Evolutionary conservation across 352 stramenopile genomes (phyloP).

Genomic region (Phytopythium mirpurense): DNA sequence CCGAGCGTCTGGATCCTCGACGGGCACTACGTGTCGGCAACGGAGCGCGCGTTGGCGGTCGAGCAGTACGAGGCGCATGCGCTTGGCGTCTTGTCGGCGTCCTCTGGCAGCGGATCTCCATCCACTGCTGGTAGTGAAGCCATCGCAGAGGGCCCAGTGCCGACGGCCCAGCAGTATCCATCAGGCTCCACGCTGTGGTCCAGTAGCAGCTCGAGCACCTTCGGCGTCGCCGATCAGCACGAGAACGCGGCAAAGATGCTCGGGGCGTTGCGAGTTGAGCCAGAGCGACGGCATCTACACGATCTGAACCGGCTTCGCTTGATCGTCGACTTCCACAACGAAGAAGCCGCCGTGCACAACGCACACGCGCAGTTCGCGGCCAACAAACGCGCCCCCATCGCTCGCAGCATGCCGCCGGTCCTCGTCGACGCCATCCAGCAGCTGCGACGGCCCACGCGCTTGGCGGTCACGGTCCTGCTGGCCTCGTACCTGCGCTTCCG

Average conservation of each 20-base stretch:
- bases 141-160: no score
- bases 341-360: conserved; percentile 42
- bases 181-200: neutral
- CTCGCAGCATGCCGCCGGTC: conserved; percentile 27
- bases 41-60: conserved; percentile 31
- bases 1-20: conserved; percentile 58
- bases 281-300: neutral
- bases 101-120: neutral
- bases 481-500: conserved; percentile 35
- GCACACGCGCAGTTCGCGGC: conserved; percentile 35
- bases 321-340: conserved; percentile 41
- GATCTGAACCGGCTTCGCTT: conserved; percentile 36
- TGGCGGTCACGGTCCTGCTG: conserved; percentile 35
- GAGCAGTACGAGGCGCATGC: conserved; percentile 38
- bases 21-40: conserved; percentile 42
- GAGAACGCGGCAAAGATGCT: conserved; percentile 10
- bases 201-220: neutral
- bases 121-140: no score
- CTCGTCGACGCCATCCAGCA: conserved; percentile 23
- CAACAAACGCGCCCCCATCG: conserved; percentile 23
- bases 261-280: conserved; percentile 6
- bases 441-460: conserved; percentile 16
- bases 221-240: conserved; percentile 1
- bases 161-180: neutral
- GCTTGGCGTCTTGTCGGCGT: neutral